A percentile compares a stretch with the other conserved stretches of the same genome.
Evolutionary conservation across 2,329 filamentous ascomycete species (phyloP).

Genomic region (Mycosphaerella arachidis): DNA sequence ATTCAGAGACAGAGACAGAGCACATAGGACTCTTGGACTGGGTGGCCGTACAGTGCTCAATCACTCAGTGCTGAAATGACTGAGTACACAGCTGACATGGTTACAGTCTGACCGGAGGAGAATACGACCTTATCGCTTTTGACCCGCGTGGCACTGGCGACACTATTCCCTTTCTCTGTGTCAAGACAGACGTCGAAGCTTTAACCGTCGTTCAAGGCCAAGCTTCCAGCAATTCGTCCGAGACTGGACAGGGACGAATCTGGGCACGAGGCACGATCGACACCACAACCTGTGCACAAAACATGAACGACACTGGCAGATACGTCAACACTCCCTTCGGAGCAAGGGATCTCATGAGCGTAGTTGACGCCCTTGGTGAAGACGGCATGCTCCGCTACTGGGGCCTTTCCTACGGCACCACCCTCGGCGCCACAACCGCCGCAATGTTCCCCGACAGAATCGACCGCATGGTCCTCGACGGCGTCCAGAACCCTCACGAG

Average conservation of each 20-base stretch:
- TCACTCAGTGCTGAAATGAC: too few species aligned
- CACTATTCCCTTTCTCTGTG: conserved; percentile 19
- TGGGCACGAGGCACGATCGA: conserved; percentile 12
- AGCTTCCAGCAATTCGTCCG: conserved; percentile 7
- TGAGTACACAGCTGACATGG: too few species aligned
- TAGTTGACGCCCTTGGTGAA: conserved; percentile 43
- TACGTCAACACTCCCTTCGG: conserved; percentile 44
- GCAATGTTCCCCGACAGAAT: not conserved
- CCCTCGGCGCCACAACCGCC: not conserved
- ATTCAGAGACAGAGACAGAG: too few species aligned
- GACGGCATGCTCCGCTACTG: conserved; percentile 39
- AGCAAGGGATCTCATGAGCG: conserved; percentile 43
- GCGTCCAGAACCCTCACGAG: not conserved
- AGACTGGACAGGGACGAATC: conserved; percentile 12
- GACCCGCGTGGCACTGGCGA: conserved; percentile 16
- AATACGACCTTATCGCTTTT: conserved; percentile 18
- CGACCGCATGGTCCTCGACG: not conserved
- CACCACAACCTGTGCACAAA: conserved; percentile 8
- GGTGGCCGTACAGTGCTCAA: too few species aligned
- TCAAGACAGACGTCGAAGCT: not conserved
- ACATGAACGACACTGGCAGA: conserved; percentile 29
- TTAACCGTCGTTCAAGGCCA: not conserved
- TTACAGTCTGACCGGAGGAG: not conserved
- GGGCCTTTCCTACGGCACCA: not conserved
- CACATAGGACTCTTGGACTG: too few species aligned